phyloP scores from a whole-genome alignment of 2,329 filamentous ascomycete species.

The Arachnomyces sp. region DNA sequence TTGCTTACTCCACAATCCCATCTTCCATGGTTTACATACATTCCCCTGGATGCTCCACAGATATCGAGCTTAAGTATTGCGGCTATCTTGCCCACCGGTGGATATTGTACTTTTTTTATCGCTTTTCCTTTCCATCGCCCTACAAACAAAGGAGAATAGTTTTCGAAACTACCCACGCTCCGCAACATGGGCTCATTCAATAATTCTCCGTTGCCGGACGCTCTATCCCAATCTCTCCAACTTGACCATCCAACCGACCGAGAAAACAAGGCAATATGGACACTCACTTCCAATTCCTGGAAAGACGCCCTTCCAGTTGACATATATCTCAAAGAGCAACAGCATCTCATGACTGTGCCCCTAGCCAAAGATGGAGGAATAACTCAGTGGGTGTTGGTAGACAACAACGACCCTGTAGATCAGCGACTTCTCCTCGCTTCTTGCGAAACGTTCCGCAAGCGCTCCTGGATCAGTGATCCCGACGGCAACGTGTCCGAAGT shows the following conservation, averaged over 20 bases:
- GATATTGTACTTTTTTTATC: too few species aligned
- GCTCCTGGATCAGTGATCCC: slow-evolving; percentile 41
- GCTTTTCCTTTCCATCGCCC: too few species aligned
- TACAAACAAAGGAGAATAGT: too few species aligned
- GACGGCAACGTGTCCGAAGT: slow-evolving; percentile 24
- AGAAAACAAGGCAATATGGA: slow-evolving; percentile 52
- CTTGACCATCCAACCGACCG: slow-evolving; percentile 51
- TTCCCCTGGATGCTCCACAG: too few species aligned
- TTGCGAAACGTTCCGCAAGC: slow-evolving; percentile 59
- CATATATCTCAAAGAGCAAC: slow-evolving; percentile 55
- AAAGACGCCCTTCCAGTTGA: slow-evolving; percentile 47
- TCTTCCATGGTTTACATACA: too few species aligned
- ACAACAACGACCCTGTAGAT: slow-evolving; percentile 30
- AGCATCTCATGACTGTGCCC: slow-evolving; percentile 50
- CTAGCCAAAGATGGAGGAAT: slow-evolving; percentile 54
- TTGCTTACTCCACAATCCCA: too few species aligned
- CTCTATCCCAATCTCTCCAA: slow-evolving; percentile 11
- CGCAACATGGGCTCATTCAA: too few species aligned
- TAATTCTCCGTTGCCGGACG: slow-evolving; percentile 8
- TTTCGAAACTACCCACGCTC: too few species aligned
- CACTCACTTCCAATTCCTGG: slow-evolving; percentile 52
- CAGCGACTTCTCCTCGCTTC: slow-evolving; percentile 52
- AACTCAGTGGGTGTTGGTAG: slow-evolving; percentile 58
- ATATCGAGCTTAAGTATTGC: too few species aligned
- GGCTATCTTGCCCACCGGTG: too few species aligned